Percentiles rank a stretch among this genome's conserved stretches.
Evolutionary conservation across 108 stramenopile species (phyloP).

Genomic region (Cylindrotheca fusiformis): DNA sequence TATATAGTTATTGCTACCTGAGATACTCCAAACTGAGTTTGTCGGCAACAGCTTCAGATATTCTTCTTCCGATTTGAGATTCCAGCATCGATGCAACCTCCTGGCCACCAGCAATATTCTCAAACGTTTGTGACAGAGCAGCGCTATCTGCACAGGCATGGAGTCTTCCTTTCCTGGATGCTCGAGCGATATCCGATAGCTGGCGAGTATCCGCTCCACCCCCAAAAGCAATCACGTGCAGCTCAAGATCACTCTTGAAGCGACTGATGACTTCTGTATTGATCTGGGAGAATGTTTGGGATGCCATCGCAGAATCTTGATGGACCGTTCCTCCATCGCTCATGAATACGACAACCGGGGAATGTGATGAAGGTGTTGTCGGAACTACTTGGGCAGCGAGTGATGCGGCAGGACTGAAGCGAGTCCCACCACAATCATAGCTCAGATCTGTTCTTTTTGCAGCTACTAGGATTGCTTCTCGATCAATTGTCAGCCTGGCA

Average conservation of each 20-base stretch:
- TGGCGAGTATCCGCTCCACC: constrained; percentile 31
- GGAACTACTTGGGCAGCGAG: constrained; percentile 29
- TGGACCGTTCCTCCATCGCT: constrained; percentile 47
- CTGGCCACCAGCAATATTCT: constrained; percentile 31
- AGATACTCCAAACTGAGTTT: constrained; percentile 54
- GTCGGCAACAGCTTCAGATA: constrained; percentile 60
- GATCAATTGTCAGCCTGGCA: constrained; percentile 35
- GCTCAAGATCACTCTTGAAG: constrained; percentile 39
- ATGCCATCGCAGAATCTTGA: constrained; percentile 38
- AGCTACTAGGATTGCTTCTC: constrained; percentile 15
- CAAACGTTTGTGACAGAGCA: constrained; percentile 47
- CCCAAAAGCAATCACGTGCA: constrained; percentile 66
- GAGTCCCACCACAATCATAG: constrained; percentile 33
- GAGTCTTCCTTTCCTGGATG: constrained; percentile 41
- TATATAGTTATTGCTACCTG: no score
- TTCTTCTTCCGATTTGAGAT: constrained; percentile 50
- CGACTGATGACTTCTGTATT: constrained; percentile 17
- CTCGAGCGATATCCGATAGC: constrained; percentile 37
- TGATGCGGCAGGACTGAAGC: constrained; percentile 44
- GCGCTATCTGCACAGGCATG: constrained; percentile 40
- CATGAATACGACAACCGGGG: constrained; percentile 58
- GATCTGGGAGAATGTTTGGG: constrained; percentile 34
- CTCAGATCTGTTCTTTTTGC: constrained; percentile 25
- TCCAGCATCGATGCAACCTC: constrained; percentile 48
- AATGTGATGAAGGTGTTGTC: constrained; percentile 35